A percentile compares a stretch with the other conserved stretches of the same genome.
These are phyloP conservation scores for Quercus agrifolia DNA, from an alignment of 306 rosid genomes.

Conservation along the genomic window DNA sequence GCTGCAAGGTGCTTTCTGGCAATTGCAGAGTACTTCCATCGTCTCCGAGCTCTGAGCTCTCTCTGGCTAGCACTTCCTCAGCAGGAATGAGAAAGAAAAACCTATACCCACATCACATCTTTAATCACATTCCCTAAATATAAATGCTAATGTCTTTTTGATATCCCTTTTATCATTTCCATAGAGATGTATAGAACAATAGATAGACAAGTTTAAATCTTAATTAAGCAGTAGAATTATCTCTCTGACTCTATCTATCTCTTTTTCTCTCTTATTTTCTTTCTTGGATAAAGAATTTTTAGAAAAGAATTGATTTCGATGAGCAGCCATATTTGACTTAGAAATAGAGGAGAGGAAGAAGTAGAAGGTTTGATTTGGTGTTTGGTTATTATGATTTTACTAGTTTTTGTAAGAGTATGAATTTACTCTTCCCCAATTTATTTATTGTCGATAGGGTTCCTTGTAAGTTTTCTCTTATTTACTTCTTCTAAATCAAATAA, in stretches of 20 bases:
- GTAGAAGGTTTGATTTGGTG: neutral
- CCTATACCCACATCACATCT: neutral
- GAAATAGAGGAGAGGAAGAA: neutral
- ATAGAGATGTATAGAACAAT: constrained; percentile 37
- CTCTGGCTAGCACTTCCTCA: constrained; percentile 82
- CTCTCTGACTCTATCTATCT: neutral
- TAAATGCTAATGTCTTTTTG: neutral
- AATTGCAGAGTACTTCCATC: constrained; percentile 78
- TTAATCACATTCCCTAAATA: neutral
- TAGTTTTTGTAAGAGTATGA: no score
- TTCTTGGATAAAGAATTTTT: neutral
- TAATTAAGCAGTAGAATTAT: constrained; percentile 10
- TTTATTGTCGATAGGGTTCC: no score
- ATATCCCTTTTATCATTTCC: neutral
- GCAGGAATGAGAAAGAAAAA: constrained; percentile 35
- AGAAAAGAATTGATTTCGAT: neutral
- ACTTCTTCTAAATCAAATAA: no score
- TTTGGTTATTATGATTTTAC: neutral
- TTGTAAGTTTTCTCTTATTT: no score
- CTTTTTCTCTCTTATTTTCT: neutral
- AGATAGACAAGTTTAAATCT: constrained; percentile 26
- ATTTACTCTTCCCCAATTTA: no score
- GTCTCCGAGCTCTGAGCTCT: constrained; percentile 83
- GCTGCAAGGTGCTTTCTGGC: constrained; percentile 86
- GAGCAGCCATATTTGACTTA: constrained; percentile 13